Conservation (phyloP, 352 stramenopile genomes). For the Globisporangium megalacanthum region DNA sequence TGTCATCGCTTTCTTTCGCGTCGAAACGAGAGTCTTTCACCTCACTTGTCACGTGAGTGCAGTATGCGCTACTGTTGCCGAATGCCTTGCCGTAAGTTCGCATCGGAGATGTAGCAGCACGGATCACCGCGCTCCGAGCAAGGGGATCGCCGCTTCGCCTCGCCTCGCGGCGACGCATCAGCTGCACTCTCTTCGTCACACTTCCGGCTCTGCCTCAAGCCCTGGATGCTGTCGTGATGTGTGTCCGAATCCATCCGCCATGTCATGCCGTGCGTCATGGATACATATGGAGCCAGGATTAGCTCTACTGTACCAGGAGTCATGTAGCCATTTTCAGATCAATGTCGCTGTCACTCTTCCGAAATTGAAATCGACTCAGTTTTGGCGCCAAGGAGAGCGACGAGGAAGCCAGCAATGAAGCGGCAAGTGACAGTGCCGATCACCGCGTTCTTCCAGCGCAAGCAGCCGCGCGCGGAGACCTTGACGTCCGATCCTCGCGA, state of each 20-base stretch:
- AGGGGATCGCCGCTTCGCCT: too few species aligned
- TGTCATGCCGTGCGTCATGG: neutral
- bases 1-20: neutral
- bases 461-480: slow-evolving; percentile 17
- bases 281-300: neutral
- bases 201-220: too few species aligned
- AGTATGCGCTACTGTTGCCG: too few species aligned
- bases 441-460: slow-evolving; percentile 68
- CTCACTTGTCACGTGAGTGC: too few species aligned
- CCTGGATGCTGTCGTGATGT: neutral
- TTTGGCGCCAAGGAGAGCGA: slow-evolving; percentile 13
- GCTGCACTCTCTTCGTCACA: too few species aligned
- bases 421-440: slow-evolving; percentile 29
- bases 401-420: slow-evolving; percentile 15
- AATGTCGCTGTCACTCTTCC: slow-evolving; percentile 5
- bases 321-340: too few species aligned
- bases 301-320: too few species aligned
- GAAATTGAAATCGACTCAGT: neutral
- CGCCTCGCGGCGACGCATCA: too few species aligned
- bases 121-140: too few species aligned
- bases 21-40: neutral
- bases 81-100: too few species aligned
- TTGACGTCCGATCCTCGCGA: slow-evolving; percentile 7
- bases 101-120: too few species aligned
- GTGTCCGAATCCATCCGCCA: neutral